Conservation (phyloP, 352 stramenopile species). For the Globisporangium nagaii region DNA sequence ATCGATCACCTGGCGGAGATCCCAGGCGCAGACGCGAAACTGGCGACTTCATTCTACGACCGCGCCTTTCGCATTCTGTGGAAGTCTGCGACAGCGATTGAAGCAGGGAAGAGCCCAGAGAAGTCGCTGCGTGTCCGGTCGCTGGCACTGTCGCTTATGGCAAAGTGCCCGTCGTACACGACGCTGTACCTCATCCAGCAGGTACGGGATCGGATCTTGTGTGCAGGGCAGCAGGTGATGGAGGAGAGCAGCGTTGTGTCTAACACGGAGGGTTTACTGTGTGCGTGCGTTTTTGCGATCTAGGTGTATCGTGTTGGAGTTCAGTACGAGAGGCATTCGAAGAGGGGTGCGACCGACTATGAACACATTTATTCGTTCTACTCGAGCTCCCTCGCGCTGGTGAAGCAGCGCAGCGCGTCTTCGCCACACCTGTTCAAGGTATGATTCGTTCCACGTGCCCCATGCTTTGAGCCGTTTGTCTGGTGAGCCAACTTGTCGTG, state of each 20-base stretch:
- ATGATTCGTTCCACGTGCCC: background rate
- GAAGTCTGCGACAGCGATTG: constrained; percentile 46
- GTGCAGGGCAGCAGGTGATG: too few relatives aligned
- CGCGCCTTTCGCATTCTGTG: constrained; percentile 65
- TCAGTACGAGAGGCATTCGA: constrained; percentile 46
- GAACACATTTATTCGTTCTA: constrained; percentile 38
- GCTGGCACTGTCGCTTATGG: constrained; percentile 50
- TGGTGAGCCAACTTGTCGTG: background rate
- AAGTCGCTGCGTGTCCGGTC: constrained; percentile 39
- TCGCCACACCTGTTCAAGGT: constrained; percentile 6
- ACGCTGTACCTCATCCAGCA: constrained; percentile 60
- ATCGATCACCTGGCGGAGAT: constrained; percentile 41
- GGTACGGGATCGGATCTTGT: constrained; percentile 13
- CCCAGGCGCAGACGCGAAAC: constrained; percentile 39
- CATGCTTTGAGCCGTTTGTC: background rate
- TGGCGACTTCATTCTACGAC: constrained; percentile 55
- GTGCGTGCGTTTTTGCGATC: background rate
- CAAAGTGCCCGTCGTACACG: constrained; percentile 64
- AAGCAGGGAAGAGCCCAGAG: constrained; percentile 6
- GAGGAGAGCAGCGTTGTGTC: background rate
- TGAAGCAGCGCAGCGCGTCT: constrained; percentile 1
- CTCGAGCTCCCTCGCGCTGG: constrained; percentile 8
- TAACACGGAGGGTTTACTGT: too few relatives aligned
- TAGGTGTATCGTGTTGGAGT: constrained; percentile 60
- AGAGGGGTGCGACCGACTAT: constrained; percentile 20